Evolutionary conservation across 2,329 filamentous ascomycete genomes (phyloP), one percentile per base, ranked within the genome.

Genomic region (Balansia obtecta): DNA sequence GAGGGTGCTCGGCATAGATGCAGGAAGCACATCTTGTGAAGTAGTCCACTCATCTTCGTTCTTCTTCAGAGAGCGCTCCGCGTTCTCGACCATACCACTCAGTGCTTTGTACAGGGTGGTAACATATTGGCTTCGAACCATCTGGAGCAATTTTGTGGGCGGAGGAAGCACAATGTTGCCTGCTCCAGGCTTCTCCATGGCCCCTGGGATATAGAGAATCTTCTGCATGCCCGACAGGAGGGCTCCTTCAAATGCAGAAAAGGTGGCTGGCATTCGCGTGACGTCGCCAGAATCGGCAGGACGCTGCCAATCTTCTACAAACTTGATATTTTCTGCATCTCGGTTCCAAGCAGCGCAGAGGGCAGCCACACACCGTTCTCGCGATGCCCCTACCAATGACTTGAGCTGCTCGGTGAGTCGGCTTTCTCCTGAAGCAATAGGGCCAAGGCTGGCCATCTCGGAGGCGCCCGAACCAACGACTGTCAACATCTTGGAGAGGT

Each of bases 41-140:
- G 72, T 70, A 0, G 71, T 75, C 78, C 78, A 82, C 51, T 80
- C 77, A 52, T 81, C 77, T 44, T 84, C 81, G 1, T 79, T 71
- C 57, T 80, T 81, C 57, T 82, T 79, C 13, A 82, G 66, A 3
- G 83, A 77, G 51, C 82, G 81, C 68, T 97, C 89, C 3, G 93
- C 91, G 65, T 95, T 97, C 68, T 97, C 93, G 1, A 98, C 89
- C 82, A 98, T 91, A 20, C 91, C 93, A 59, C 88, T 94, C 38
- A 98, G 71, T 7, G 88, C 88, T 65, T 95, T 95, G 68, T 97
- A 97, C 42, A 98, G 71, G 52, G 90, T 95, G 7, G 85, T 89
- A 15, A 95, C 89, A 61, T 98, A 98, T 62, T 95, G 88, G 56
- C 83, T 85, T 56, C 90, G 80, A 15, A 97, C 88, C 79, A 90